Evolutionary conservation across 352 stramenopile genomes (phyloP).

Genomic region (Globisporangium emineosum): DNA sequence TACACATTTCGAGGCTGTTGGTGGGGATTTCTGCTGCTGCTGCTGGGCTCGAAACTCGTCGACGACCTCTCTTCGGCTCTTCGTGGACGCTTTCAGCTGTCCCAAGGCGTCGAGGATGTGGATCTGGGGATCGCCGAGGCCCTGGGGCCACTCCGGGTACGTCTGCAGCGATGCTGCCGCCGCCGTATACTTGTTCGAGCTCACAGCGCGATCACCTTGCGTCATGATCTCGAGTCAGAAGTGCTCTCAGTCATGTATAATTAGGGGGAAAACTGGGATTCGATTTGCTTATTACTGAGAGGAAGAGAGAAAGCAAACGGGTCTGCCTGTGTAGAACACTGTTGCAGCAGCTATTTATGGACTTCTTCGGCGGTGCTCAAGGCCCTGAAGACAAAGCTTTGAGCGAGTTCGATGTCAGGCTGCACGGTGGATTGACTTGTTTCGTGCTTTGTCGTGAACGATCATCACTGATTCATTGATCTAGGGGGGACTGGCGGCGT

Average conservation of each 20-base stretch:
- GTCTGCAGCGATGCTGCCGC: background rate
- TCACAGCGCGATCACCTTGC: background rate
- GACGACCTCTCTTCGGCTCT: constrained; percentile 37
- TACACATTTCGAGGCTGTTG: background rate
- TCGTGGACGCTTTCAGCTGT: background rate
- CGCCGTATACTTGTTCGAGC: background rate
- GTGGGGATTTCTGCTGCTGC: no score
- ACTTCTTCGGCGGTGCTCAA: background rate
- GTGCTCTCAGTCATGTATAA: background rate
- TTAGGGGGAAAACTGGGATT: background rate
- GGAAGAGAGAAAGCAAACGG: background rate
- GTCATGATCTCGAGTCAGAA: constrained; percentile 1
- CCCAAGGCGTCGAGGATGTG: constrained; percentile 15
- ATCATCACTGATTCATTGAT: background rate
- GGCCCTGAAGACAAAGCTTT: no score
- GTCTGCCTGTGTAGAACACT: background rate
- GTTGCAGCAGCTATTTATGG: constrained; percentile 4
- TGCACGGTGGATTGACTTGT: no score
- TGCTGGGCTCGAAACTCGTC: constrained; percentile 30
- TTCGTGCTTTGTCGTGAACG: background rate
- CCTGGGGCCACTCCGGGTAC: constrained; percentile 63
- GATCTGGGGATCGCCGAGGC: constrained; percentile 47
- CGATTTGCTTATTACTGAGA: background rate
- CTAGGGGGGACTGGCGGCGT: no score
- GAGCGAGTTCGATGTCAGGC: no score